Base-by-base conservation (phyloP, 2,329 filamentous ascomycete species). In the Penicillium psychrosexuale region DNA sequence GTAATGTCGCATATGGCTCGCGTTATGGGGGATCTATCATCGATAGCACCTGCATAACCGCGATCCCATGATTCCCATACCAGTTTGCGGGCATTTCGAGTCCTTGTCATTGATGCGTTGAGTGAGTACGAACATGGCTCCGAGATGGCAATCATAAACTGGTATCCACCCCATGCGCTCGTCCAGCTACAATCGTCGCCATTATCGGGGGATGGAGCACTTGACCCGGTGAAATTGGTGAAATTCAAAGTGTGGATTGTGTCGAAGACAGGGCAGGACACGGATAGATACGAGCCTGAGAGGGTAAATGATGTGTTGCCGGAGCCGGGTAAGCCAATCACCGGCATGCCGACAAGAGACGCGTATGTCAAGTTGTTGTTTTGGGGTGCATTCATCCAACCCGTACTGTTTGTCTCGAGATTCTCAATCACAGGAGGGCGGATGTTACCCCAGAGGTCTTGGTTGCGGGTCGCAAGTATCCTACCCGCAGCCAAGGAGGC, bases 401-500 rank as follows among this genome's bases (percentile, higher is more conserved):
- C 37, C 5, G 36, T 42, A 33, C 15, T 28, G 28, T 12, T 31
- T 12, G n/a, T 49, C 24, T 49, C 12, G 15, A 49, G 37, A n/a
- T 42, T 19, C 19, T 49, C 37, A 9, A 49, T 40, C 7, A 27
- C 19, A 31, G 47, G 47, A 13, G 42, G 42, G 3, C 47, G 37
- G 15, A 49, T 40, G 27, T 49, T 49, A n/a, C 47, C 36, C 47
- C 47, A 49, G 15, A 49, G 47, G 13, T 49, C 47, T 42, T 49
- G 47, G 3, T 40, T 49, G 15, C 47, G 47, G 17, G 28, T 22
- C 12, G 36, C 12, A 33, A 49, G 47, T 19, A 49, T 9, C 9
- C 37, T 42, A 13, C 37, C 47, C 4, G 37, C 47, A 1, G 47
- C 40, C 7, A 49, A 5, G 13, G 36, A 31, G 17, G 47, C 47